Evolutionary conservation across 441 rosid genomes (phyloP), one percentile per base, ranked within the genome.

Genomic region (Cnidoscolus chayamansa): DNA sequence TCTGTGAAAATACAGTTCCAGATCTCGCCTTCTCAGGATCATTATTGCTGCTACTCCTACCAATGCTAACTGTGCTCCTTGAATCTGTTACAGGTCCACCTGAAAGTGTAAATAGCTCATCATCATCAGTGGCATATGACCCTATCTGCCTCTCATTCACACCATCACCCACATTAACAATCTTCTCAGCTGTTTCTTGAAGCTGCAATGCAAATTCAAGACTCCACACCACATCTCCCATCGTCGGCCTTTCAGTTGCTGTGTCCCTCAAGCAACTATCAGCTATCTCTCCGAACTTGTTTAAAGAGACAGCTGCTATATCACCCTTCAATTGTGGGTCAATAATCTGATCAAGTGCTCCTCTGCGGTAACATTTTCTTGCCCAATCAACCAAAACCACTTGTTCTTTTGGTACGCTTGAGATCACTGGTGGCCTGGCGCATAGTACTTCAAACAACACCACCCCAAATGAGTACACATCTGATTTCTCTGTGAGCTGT

Each of bases 401-500:
- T 67, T 76, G 70, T 68, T 78, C 74, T 60, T 72, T 78, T 1
- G 63, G 50, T 10, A 72, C 50, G 10, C 69, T 12, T 17, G 57
- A 58, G n/a, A 57, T 68, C 63, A 76, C 12, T 0, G 81, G 49
- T 0, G 76, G 81, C 74, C 84, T 54, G 1, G 76, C 86, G 7
- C 80, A 79, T 37, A 83, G 48, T 25, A 81, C 83, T 74, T 82
- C 83, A 0, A 81, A 72, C 63, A 82, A 50, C 57, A 82, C 84
- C 20, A 84, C 82, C 0, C 85, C 84, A 19, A 85, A 83, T 4
- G 88, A 81, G 76, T 79, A 83, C 37, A 83, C 81, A 63, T 85
- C 84, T 0, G 86, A 82, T 74, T 84, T 81, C 25, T 79, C 86
- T 0, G 83, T 81, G 5, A 81, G 77, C 13, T 76, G 81, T 65